Percentiles rank a stretch among this genome's conserved stretches.
Conservation (phyloP, 768 basidiomycete genomes). For the Podaxis carcinomalis region DNA sequence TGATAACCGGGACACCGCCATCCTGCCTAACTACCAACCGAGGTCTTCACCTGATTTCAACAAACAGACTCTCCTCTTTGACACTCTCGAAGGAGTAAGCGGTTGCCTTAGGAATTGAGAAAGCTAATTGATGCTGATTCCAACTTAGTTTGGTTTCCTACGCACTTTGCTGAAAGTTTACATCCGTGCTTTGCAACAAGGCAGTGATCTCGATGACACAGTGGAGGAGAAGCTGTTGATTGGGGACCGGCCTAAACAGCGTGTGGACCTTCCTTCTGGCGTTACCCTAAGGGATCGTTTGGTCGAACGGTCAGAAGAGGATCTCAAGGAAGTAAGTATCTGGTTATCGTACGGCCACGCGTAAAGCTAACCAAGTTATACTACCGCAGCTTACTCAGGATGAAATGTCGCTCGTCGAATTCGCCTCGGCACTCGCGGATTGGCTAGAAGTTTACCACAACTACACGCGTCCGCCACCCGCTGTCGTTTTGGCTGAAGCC, state of each 20-base stretch:
- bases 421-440: constrained; percentile 55
- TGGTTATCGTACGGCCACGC: constrained; percentile 1
- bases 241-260: constrained; percentile 74
- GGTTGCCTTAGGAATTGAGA: not conserved
- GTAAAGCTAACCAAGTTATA: constrained; percentile 9
- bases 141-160: constrained; percentile 64
- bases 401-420: constrained; percentile 55
- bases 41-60: constrained; percentile 44
- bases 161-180: constrained; percentile 70
- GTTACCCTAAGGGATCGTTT: constrained; percentile 59
- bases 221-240: constrained; percentile 80
- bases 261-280: constrained; percentile 41
- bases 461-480: constrained; percentile 64
- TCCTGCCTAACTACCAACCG: constrained; percentile 79
- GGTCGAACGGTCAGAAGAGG: constrained; percentile 41
- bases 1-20: constrained; percentile 84
- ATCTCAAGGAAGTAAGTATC: constrained; percentile 46
- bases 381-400: constrained; percentile 51
- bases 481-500: constrained; percentile 69
- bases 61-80: constrained; percentile 66
- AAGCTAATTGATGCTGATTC: constrained; percentile 2
- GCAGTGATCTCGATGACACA: constrained; percentile 74
- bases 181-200: constrained; percentile 71
- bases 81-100: constrained; percentile 59
- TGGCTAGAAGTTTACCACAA: constrained; percentile 81